phyloP scores from a whole-genome alignment of 257 asterid species.

The Perilla frutescens region DNA sequence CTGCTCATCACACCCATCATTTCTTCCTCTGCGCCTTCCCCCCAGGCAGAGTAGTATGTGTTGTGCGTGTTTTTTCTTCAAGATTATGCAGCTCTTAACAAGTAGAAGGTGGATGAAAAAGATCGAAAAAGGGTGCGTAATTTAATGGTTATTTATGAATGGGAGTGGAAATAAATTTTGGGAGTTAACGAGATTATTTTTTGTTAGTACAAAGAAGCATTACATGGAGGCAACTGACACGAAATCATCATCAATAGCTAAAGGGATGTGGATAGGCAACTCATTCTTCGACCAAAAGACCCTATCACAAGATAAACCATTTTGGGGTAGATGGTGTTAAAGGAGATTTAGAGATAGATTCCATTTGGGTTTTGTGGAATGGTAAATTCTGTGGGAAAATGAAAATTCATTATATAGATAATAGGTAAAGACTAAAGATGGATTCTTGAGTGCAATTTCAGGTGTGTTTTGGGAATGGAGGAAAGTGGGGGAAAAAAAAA shows the following conservation, averaged over 20 bases:
- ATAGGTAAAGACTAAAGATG: neutral
- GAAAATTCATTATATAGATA: neutral
- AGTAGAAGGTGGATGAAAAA: neutral
- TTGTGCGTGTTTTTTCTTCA: slow-evolving; percentile 2
- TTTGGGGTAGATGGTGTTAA: too few relatives aligned
- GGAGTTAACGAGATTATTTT: too few relatives aligned
- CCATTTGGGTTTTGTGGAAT: neutral
- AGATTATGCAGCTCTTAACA: neutral
- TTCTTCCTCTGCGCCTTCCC: neutral
- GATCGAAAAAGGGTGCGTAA: neutral
- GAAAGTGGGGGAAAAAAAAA: neutral
- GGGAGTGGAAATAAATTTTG: neutral
- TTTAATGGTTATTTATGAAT: neutral
- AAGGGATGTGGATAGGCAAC: too few relatives aligned
- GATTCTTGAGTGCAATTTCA: slow-evolving; percentile 17
- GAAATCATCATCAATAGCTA: too few relatives aligned
- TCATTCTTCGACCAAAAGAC: too few relatives aligned
- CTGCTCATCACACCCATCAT: slow-evolving; percentile 58
- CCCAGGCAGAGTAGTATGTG: slow-evolving; percentile 16
- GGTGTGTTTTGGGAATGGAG: neutral
- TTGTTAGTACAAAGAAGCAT: too few relatives aligned
- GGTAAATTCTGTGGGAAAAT: neutral
- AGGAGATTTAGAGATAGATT: slow-evolving; percentile 8
- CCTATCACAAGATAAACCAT: too few relatives aligned
- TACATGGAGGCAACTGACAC: too few relatives aligned